Base-by-base conservation (phyloP, 2,329 filamentous ascomycete species). In the Davidsoniella australis region DNA sequence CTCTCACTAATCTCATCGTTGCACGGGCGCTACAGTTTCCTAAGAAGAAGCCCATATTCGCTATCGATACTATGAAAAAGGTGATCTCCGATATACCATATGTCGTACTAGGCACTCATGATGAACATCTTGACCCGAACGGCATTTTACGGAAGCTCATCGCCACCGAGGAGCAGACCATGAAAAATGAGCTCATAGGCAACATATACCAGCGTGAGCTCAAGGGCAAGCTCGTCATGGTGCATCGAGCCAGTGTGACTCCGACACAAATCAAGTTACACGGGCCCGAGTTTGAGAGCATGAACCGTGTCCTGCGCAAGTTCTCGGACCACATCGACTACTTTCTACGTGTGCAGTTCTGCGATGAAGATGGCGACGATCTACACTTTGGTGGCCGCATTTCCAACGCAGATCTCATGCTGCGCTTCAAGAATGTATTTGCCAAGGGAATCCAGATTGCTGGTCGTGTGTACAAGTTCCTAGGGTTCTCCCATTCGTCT, bases 401-500 rank as follows among this genome's bases (percentile, higher is more conserved):
- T 1, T 61, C 60, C 18, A 63, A 66, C 49, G 66, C 74, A 0
- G 41, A 55, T 0, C 68, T 86, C 7, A 73, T 76, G 53, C 56
- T 60, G 0, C 73, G 79, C 0, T 88, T 87, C 61, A 72, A 73
- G 47, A 54, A 58, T 0, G 64, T 85, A 0, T 66, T 91, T 7
- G 60, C 65, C 2, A 57, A 67, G 0, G 78, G 78, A 0, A 74
- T 93, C 24, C 58, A 63, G 1, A 74, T 89, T 48, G 82, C 73
- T 2, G 82, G 77, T 0, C 68, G 77, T 10, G 58, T 62, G 1
- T 86, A 77, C 57, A 62, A 64, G 0, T 89, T 88, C 57, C 67
- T 89, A 0, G 84, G 84, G 0, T 89, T 87, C 60, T 87, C 82
- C 0, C 80, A 88, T 60, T 89, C 83, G 0, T 87, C 83, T 0